phyloP scores from a whole-genome alignment of 805 yeast species.

The Kodamaea kakaduensis region DNA sequence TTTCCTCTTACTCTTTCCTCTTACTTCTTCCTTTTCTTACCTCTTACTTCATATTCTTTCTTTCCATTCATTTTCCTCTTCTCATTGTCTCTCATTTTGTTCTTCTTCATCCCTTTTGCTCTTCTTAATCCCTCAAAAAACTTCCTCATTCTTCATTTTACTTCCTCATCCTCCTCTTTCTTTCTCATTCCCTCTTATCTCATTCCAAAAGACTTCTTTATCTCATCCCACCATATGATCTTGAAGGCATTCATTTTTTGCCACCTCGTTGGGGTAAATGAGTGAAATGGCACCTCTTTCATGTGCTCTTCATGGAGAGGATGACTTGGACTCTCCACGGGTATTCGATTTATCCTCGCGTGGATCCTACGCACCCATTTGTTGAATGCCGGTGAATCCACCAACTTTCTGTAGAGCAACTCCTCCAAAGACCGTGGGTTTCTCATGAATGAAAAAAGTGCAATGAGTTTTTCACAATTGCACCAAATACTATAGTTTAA shows the following conservation, averaged over 20 bases:
- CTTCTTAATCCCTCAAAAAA: too few relatives aligned
- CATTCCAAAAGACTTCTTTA: conserved; percentile 52
- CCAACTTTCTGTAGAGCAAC: conserved; percentile 40
- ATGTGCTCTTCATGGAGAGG: conserved; percentile 9
- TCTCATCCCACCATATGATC: conserved; percentile 56
- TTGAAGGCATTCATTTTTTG: conserved; percentile 63
- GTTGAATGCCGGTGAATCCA: conserved; percentile 58
- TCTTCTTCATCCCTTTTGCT: not conserved
- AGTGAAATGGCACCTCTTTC: conserved; percentile 20
- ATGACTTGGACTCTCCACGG: conserved; percentile 33
- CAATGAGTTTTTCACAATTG: too few relatives aligned
- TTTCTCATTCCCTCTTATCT: conserved; percentile 19
- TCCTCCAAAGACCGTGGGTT: conserved; percentile 40
- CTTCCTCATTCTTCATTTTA: not conserved
- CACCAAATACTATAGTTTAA: too few relatives aligned
- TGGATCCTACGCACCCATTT: conserved; percentile 59
- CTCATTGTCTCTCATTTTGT: not conserved
- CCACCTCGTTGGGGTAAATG: conserved; percentile 45
- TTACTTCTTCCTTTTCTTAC: not conserved
- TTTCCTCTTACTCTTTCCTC: not conserved
- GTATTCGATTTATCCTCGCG: conserved; percentile 59
- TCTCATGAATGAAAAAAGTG: too few relatives aligned
- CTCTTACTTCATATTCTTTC: not conserved
- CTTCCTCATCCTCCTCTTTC: not conserved
- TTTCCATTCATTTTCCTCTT: not conserved